These are phyloP conservation scores for Colletotrichum orbiculare DNA, from an alignment of 2,329 filamentous ascomycete genomes.

Conservation along the genomic window DNA sequence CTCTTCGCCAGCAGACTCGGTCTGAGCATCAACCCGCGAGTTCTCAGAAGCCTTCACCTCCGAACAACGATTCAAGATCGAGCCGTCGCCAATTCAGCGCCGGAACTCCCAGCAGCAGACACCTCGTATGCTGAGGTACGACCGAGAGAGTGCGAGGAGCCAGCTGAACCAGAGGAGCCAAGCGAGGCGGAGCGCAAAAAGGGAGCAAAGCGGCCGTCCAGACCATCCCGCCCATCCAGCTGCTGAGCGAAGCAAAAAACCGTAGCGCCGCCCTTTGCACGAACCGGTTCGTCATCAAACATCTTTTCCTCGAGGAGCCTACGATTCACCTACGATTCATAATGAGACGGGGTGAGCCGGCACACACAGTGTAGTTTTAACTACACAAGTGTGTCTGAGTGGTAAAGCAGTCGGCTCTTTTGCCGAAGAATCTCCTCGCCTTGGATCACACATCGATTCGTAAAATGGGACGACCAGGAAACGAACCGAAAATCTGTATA, in stretches of 20 bases:
- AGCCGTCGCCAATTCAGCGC: neutral
- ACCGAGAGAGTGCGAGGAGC: constrained; percentile 20
- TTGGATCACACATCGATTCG: too few species aligned
- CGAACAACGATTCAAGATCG: neutral
- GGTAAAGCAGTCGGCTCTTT: too few species aligned
- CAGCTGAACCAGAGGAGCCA: constrained; percentile 14
- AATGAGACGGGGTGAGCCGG: too few species aligned
- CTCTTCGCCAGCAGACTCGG: neutral
- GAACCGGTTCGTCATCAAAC: too few species aligned
- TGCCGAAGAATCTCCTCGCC: accelerated
- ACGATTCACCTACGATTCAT: too few species aligned
- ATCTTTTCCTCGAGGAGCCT: too few species aligned
- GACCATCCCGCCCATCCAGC: neutral
- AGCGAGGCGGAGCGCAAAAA: constrained; percentile 24
- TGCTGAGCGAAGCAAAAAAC: neutral
- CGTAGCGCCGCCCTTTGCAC: too few species aligned
- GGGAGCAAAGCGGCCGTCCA: constrained; percentile 2
- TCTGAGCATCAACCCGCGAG: constrained; percentile 3
- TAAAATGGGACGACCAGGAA: too few species aligned
- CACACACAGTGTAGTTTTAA: too few species aligned
- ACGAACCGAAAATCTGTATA: too few species aligned
- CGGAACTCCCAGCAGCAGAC: neutral
- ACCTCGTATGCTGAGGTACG: neutral
- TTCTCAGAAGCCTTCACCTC: constrained; percentile 1
- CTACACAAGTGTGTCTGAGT: too few species aligned